phyloP scores from a whole-genome alignment of 352 stramenopile genomes.

The Pythium phragmiticola region DNA sequence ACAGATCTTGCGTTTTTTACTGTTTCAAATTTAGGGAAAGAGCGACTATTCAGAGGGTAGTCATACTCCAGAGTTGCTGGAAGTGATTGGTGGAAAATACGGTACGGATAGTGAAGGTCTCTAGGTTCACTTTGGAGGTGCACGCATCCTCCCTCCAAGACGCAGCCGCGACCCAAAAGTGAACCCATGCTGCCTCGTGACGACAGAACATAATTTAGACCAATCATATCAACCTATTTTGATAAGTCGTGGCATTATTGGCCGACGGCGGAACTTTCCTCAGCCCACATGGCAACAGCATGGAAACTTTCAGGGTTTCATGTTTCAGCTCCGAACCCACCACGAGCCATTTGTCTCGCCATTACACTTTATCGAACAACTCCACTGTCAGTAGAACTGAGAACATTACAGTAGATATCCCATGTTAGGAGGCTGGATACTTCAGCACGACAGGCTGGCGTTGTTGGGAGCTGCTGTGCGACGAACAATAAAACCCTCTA shows the following conservation, averaged over 20 bases:
- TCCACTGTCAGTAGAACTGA: neutral
- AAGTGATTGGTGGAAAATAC: slow-evolving; percentile 18
- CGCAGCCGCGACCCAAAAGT: slow-evolving; percentile 20
- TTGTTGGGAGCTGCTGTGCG: too few relatives aligned
- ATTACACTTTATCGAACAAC: neutral
- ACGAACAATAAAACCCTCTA: neutral
- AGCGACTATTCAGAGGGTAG: slow-evolving; percentile 5
- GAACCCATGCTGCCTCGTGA: slow-evolving; percentile 22
- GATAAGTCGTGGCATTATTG: slow-evolving; percentile 1
- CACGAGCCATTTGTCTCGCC: slow-evolving; percentile 5
- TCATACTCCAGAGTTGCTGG: neutral
- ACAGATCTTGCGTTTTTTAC: neutral
- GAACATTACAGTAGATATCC: too few relatives aligned
- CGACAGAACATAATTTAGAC: slow-evolving; percentile 5
- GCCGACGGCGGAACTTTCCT: slow-evolving; percentile 12
- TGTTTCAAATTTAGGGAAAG: neutral
- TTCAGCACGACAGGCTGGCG: neutral
- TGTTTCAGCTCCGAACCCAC: slow-evolving; percentile 19
- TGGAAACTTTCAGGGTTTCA: slow-evolving; percentile 19
- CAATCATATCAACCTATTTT: neutral
- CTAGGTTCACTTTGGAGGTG: slow-evolving; percentile 12
- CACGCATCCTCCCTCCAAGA: slow-evolving; percentile 3
- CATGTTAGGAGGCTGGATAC: neutral
- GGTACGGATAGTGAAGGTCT: neutral
- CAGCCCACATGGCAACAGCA: slow-evolving; percentile 11